phyloP scores from a whole-genome alignment of 2,329 filamentous ascomycete genomes.

The Cercospora canescens region DNA sequence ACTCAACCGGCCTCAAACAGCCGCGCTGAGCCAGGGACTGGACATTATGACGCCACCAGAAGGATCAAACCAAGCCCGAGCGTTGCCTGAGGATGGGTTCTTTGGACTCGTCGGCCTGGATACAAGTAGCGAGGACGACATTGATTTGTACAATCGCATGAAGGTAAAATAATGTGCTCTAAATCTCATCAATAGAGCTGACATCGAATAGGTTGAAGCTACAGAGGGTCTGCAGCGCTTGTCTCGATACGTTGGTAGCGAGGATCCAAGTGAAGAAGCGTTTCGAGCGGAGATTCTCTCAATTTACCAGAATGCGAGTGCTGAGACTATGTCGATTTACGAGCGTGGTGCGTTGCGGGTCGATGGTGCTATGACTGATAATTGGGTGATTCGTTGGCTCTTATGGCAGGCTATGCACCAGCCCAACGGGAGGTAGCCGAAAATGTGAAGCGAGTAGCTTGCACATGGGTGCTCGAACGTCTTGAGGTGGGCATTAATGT shows the following conservation, averaged over 20 bases:
- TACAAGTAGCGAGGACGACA: background rate
- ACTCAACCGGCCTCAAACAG: background rate
- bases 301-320: constrained; percentile 40
- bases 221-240: constrained; percentile 3
- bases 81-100: background rate
- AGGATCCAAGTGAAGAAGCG: constrained; percentile 40
- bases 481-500: background rate
- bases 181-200: background rate
- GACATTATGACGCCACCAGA: background rate
- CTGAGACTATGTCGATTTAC: constrained; percentile 40
- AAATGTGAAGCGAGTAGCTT: background rate
- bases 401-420: constrained; percentile 42
- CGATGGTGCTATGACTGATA: constrained; percentile 40
- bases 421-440: constrained; percentile 12
- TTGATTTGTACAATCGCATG: background rate
- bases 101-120: background rate
- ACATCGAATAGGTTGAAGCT: background rate
- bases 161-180: background rate
- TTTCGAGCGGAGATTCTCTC: constrained; percentile 43
- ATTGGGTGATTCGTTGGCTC: constrained; percentile 50
- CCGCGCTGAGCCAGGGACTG: background rate
- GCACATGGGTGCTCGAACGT: background rate
- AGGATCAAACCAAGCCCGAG: background rate
- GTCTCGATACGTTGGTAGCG: background rate
- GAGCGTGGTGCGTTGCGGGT: constrained; percentile 39